phyloP scores from a whole-genome alignment of 2,329 filamentous ascomycete species.

The Pseudogymnoascus pannorum region DNA sequence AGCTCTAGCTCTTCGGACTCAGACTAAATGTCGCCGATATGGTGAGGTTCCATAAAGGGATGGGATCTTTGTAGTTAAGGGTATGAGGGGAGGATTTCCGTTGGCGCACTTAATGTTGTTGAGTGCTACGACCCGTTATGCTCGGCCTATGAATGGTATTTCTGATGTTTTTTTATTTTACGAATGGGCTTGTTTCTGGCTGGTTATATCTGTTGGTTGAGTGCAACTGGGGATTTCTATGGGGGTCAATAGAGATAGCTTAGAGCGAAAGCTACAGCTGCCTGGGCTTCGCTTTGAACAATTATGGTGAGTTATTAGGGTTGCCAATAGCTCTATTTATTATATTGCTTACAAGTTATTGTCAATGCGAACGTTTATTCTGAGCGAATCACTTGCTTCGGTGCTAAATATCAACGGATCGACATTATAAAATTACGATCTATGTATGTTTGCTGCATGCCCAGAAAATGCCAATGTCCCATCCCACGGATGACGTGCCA shows the following conservation, averaged over 20 bases:
- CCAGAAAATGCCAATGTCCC: background rate
- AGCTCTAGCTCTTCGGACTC: constrained; percentile 8
- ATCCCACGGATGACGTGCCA: background rate
- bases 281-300: background rate
- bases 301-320: background rate
- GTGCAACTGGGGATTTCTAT: constrained; percentile 1
- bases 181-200: background rate
- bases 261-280: background rate
- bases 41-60: background rate
- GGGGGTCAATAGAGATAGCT: background rate
- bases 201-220: background rate
- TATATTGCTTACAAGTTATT: background rate
- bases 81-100: background rate
- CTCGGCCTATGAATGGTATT: background rate
- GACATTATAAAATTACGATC: background rate
- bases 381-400: background rate
- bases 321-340: background rate
- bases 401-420: background rate
- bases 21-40: background rate
- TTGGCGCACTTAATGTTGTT: background rate
- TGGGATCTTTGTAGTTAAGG: background rate
- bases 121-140: constrained; percentile 6
- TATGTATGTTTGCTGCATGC: background rate
- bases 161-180: background rate
- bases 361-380: background rate